Conservation (phyloP, 306 rosid species). For the Elaeagnus macrophylla region DNA sequence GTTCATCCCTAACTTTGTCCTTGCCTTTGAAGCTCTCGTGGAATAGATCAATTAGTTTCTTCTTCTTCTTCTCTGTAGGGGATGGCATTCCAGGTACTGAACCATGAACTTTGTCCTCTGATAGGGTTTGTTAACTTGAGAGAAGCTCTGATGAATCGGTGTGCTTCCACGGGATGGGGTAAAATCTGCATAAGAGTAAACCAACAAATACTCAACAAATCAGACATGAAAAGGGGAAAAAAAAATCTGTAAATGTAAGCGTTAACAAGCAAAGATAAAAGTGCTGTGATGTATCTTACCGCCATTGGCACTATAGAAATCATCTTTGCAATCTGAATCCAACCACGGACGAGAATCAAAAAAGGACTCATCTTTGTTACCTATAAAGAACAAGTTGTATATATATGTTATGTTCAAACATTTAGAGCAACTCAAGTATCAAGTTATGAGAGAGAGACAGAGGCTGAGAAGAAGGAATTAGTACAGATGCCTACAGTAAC, state of each 20-base stretch:
- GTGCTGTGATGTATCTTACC: constrained; percentile 46
- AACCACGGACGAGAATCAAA: constrained; percentile 80
- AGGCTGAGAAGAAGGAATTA: background rate
- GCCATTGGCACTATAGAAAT: constrained; percentile 84
- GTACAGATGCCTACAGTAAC: background rate
- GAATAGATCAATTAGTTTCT: constrained; percentile 64
- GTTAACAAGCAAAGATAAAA: too few relatives aligned
- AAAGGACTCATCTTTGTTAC: constrained; percentile 70
- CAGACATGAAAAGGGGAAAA: constrained; percentile 1
- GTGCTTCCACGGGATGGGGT: constrained; percentile 82
- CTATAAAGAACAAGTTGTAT: constrained; percentile 30
- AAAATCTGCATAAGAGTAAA: constrained; percentile 39
- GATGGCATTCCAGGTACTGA: constrained; percentile 30
- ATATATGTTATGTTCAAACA: constrained; percentile 2
- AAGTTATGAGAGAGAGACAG: background rate
- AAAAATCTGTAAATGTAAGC: background rate
- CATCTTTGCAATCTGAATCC: constrained; percentile 87
- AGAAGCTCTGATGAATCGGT: constrained; percentile 44
- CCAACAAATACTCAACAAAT: background rate
- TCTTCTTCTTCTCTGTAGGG: constrained; percentile 55
- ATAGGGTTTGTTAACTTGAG: constrained; percentile 27
- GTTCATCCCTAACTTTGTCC: constrained; percentile 11
- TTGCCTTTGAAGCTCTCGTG: constrained; percentile 48
- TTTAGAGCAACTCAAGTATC: background rate
- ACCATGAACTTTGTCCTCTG: constrained; percentile 25